A percentile compares a stretch with the other conserved stretches of the same genome.
phyloP scores from a whole-genome alignment of 2,329 filamentous ascomycete genomes.

The Ophiocordyceps australis region DNA sequence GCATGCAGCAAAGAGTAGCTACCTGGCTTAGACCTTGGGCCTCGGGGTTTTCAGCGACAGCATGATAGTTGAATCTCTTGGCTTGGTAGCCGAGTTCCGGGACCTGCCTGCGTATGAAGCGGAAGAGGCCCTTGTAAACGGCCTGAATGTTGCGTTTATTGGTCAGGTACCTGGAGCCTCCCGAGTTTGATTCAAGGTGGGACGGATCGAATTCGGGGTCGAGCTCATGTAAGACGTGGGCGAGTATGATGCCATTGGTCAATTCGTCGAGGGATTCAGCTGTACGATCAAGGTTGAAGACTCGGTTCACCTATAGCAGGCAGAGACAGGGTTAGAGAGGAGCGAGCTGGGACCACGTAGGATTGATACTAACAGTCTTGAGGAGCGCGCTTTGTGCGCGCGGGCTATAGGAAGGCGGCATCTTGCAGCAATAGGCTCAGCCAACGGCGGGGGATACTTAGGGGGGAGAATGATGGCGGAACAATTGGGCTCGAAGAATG shows the following conservation, averaged over 20 bases:
- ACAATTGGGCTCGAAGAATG: too few relatives aligned
- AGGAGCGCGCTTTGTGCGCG: conserved; percentile 34
- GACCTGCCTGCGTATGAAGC: conserved; percentile 35
- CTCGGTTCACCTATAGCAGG: conserved; percentile 12
- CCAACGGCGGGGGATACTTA: too few relatives aligned
- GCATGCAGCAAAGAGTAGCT: conserved; percentile 6
- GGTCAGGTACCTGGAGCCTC: conserved; percentile 23
- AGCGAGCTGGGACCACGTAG: conserved; percentile 1
- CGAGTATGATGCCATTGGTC: conserved; percentile 34
- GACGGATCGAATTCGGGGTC: conserved; percentile 36
- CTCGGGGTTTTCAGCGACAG: conserved; percentile 37
- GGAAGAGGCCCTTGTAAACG: conserved; percentile 33
- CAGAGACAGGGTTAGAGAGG: neutral
- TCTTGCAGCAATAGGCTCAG: too few relatives aligned
- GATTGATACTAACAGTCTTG: conserved; percentile 26
- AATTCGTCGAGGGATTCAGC: conserved; percentile 32
- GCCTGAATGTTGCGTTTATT: conserved; percentile 33
- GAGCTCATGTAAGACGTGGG: conserved; percentile 36
- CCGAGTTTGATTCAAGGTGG: conserved; percentile 28
- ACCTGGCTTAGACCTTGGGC: conserved; percentile 34
- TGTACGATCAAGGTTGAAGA: conserved; percentile 24
- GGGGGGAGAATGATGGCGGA: too few relatives aligned
- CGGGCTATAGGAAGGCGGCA: conserved; percentile 19
- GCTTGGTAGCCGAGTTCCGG: conserved; percentile 31
- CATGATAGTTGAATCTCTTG: conserved; percentile 35